Base-by-base conservation (phyloP, 352 stramenopile species). In the Globisporangium camurandrum region DNA sequence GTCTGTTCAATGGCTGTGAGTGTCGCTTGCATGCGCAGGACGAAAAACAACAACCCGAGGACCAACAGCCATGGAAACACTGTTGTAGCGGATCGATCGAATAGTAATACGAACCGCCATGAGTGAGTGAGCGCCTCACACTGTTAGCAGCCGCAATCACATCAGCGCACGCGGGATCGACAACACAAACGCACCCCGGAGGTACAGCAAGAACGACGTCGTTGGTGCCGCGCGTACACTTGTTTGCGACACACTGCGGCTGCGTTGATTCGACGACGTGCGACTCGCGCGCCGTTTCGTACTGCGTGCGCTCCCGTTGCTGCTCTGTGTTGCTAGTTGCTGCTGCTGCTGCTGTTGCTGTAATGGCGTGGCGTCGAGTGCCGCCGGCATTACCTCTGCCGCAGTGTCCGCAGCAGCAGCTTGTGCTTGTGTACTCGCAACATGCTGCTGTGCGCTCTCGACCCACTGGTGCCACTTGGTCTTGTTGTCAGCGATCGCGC, bases 21-120 rank as follows among this genome's bases (percentile, higher is more conserved):
- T 28, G 75, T 75, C 51, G 56, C 57, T 54, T 87, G 72, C 31
- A 91, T 54, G 23, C 65, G 66, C 30, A 85, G 54, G 2, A 88
- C 63, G n/a, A 87, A 53, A 41, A 81, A 64, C 31, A 87, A 39
- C 20, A 90, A 39, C 34, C 83, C 51, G 19, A 88, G 52, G 26
- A 88, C 66, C 31, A 90, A 38, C 28, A 90, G 47, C 74, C 73
- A 90, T 41, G 76, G 74, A 37, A 90, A 79, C n/a, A 83, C 59
- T 61, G 51, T 39, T 12, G 22, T 42, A 42, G n/a, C 27, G 49
- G 20, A 31, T 9, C 16, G n/a, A n/a, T n/a, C n/a, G n/a, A n/a
- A n/a, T n/a, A n/a, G n/a, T n/a, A n/a, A n/a, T n/a, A n/a, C n/a
- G n/a, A n/a, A 7, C 20, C 16, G 20, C 20, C 17, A 10, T 11